Conservation (phyloP, 2,329 filamentous ascomycete species). For the Fusarium foetens region DNA sequence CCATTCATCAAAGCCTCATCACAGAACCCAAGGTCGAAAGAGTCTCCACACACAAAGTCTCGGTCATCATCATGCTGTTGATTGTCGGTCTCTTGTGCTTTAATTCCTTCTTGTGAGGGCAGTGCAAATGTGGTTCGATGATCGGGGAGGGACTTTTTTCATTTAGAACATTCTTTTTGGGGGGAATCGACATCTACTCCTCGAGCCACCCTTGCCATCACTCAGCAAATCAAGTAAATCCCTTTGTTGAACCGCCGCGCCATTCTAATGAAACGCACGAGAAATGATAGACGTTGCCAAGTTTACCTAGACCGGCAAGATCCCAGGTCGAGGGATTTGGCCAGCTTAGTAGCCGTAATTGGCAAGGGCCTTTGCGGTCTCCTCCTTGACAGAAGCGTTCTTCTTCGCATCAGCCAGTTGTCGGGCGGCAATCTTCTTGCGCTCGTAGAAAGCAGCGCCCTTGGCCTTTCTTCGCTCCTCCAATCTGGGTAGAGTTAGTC, state of each 20-base stretch:
- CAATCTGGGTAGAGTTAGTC: slow-evolving; percentile 69
- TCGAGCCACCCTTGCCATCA: slow-evolving; percentile 57
- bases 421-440: slow-evolving; percentile 96
- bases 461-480: slow-evolving; percentile 99
- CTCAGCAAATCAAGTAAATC: slow-evolving; percentile 61
- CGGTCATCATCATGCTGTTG: slow-evolving; percentile 44
- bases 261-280: slow-evolving; percentile 65
- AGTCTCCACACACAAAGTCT: slow-evolving; percentile 33
- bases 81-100: slow-evolving; percentile 48
- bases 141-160: slow-evolving; percentile 45
- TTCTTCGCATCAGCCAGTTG: slow-evolving; percentile 94
- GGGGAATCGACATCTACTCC: slow-evolving; percentile 48
- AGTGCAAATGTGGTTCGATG: slow-evolving; percentile 44
- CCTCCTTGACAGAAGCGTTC: slow-evolving; percentile 85
- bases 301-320: slow-evolving; percentile 46
- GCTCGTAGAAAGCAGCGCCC: slow-evolving; percentile 99
- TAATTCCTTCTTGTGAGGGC: slow-evolving; percentile 43
- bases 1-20: slow-evolving; percentile 9
- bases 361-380: slow-evolving; percentile 89
- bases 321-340: slow-evolving; percentile 46
- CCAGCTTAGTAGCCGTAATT: slow-evolving; percentile 84
- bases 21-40: slow-evolving; percentile 13
- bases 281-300: slow-evolving; percentile 58
- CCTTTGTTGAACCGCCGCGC: slow-evolving; percentile 62
- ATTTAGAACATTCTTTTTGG: slow-evolving; percentile 49